These are phyloP conservation scores for Tothia fuscella DNA, from an alignment of 2,329 filamentous ascomycete genomes.

Conservation along the genomic window DNA sequence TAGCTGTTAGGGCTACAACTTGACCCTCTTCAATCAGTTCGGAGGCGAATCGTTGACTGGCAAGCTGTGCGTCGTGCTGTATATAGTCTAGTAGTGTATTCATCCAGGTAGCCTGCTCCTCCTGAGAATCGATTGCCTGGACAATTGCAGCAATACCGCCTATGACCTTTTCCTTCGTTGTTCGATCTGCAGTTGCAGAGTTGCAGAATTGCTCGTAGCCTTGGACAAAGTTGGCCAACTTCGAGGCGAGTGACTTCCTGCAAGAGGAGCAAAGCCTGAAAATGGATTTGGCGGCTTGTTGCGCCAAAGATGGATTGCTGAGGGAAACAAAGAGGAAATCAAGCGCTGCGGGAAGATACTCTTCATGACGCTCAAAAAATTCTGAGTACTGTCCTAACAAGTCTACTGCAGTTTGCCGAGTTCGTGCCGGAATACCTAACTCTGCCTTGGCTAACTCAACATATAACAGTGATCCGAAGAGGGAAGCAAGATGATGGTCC, in stretches of 20 bases:
- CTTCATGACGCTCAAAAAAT: constrained; percentile 61
- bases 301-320: constrained; percentile 47
- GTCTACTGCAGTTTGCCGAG: constrained; percentile 56
- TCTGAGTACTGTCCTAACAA: constrained; percentile 62
- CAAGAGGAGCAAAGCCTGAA: constrained; percentile 64
- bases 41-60: constrained; percentile 16
- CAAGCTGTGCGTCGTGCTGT: constrained; percentile 46
- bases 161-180: constrained; percentile 61
- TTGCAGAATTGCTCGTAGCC: constrained; percentile 57
- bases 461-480: constrained; percentile 53
- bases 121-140: constrained; percentile 49
- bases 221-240: constrained; percentile 56
- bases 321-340: constrained; percentile 64
- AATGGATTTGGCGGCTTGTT: constrained; percentile 64
- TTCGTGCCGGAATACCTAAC: constrained; percentile 45
- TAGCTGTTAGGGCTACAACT: constrained; percentile 36
- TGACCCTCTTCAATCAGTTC: constrained; percentile 23
- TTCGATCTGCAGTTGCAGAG: constrained; percentile 49
- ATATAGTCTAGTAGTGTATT: constrained; percentile 50
- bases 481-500: constrained; percentile 45
- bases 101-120: constrained; percentile 42
- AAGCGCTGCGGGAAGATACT: constrained; percentile 56
- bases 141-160: constrained; percentile 65
- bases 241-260: constrained; percentile 52
- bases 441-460: constrained; percentile 35